These are phyloP conservation scores for Podila clonocystis DNA, from an alignment of 192 early-diverging fungal species.

Conservation along the genomic window DNA sequence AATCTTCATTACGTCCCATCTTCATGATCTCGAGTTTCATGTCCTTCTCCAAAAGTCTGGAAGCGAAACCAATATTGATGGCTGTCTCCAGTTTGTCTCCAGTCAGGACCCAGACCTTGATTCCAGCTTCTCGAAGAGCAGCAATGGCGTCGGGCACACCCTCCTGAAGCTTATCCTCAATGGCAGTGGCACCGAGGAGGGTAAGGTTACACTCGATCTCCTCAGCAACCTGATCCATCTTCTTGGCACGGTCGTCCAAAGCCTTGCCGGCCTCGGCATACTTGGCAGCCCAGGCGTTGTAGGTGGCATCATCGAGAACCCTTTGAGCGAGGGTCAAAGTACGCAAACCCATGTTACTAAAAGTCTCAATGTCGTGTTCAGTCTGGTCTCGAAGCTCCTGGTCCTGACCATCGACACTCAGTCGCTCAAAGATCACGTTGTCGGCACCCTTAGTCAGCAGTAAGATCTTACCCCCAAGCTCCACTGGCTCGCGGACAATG, in stretches of 20 bases:
- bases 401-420: conserved; percentile 58
- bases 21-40: conserved; percentile 76
- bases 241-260: conserved; percentile 76
- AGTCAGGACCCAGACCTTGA: conserved; percentile 98
- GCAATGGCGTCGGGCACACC: conserved; percentile 94
- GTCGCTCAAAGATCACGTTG: conserved; percentile 91
- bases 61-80: conserved; percentile 97
- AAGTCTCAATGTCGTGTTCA: conserved; percentile 73
- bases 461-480: conserved; percentile 84
- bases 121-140: conserved; percentile 82
- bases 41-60: conserved; percentile 72
- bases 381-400: conserved; percentile 63
- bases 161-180: conserved; percentile 97
- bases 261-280: conserved; percentile 79
- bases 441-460: conserved; percentile 96
- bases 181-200: conserved; percentile 93
- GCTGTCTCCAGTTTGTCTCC: conserved; percentile 99
- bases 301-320: conserved; percentile 75
- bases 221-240: conserved; percentile 76
- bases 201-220: conserved; percentile 84
- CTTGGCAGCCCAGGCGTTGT: conserved; percentile 75
- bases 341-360: conserved; percentile 88
- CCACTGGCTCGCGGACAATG: conserved; percentile 78
- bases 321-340: conserved; percentile 91
- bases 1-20: conserved; percentile 36